A percentile compares a stretch with the other conserved stretches of the same genome.
Evolutionary conservation across 768 basidiomycete species (phyloP).

Genomic region (Tylopilus rubrobrunneus): DNA sequence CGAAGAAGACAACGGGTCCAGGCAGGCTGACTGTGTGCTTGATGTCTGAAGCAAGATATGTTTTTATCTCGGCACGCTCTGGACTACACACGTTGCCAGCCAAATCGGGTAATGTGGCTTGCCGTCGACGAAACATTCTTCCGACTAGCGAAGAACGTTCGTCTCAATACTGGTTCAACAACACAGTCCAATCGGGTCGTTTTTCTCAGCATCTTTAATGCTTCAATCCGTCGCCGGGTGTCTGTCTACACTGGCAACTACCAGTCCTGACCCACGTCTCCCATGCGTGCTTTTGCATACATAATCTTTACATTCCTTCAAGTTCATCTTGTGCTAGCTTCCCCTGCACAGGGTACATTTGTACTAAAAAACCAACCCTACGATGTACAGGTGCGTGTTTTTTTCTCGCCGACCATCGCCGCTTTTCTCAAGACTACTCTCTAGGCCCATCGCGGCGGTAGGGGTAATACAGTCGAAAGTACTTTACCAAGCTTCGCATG

Average conservation of each 20-base stretch:
- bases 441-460: slow-evolving; percentile 72
- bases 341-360: slow-evolving; percentile 29
- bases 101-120: slow-evolving; percentile 19
- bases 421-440: slow-evolving; percentile 2
- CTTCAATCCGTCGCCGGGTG: background rate
- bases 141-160: slow-evolving; percentile 26
- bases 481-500: slow-evolving; percentile 74
- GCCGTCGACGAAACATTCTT: background rate
- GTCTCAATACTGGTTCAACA: slow-evolving; percentile 19
- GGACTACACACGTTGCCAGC: slow-evolving; percentile 20
- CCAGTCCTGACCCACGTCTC: background rate
- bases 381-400: slow-evolving; percentile 46
- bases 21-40: background rate
- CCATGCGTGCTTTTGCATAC: slow-evolving; percentile 15
- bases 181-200: slow-evolving; percentile 13
- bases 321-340: slow-evolving; percentile 17
- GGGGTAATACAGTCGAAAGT: slow-evolving; percentile 73
- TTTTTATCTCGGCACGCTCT: background rate
- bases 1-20: background rate
- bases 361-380: slow-evolving; percentile 32
- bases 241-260: background rate
- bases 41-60: background rate
- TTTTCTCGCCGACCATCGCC: background rate
- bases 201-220: background rate
- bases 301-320: slow-evolving; percentile 7